Evolutionary conservation across 768 basidiomycete genomes (phyloP).

Genomic region (Leccinum olivaceopallidum): DNA sequence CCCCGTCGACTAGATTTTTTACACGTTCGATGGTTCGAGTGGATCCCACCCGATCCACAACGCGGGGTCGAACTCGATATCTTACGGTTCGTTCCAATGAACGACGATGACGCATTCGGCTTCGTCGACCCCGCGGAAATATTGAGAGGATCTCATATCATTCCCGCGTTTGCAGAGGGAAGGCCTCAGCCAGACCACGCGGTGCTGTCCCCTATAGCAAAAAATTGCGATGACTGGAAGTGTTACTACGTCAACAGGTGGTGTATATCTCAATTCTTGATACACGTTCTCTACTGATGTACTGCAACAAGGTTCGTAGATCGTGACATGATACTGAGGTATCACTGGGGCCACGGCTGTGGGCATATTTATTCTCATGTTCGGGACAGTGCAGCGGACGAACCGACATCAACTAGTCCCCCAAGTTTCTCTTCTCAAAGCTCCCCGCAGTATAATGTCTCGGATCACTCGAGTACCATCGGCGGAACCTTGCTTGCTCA

Average conservation of each 20-base stretch:
- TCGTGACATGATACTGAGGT: background rate
- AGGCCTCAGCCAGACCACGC: background rate
- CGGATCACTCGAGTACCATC: background rate
- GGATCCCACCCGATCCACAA: no score
- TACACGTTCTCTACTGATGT: background rate
- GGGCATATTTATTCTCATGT: background rate
- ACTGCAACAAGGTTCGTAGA: background rate
- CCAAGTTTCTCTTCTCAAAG: background rate
- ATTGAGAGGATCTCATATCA: background rate
- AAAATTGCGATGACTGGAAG: background rate
- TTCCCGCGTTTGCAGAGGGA: background rate
- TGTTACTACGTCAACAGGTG: background rate
- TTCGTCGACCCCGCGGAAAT: background rate
- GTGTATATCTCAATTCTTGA: background rate
- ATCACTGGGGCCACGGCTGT: background rate
- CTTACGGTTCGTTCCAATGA: background rate
- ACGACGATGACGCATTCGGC: background rate
- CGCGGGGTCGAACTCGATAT: background rate
- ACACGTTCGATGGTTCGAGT: no score
- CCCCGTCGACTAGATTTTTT: background rate
- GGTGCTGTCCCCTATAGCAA: background rate
- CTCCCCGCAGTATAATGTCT: background rate
- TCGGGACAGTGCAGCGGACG: background rate
- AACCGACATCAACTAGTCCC: background rate
- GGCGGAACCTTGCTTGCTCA: background rate